A percentile compares a stretch with the other conserved stretches of the same genome.
Evolutionary conservation across 768 basidiomycete species (phyloP).

Genomic region (Aureoboletus auriporus): DNA sequence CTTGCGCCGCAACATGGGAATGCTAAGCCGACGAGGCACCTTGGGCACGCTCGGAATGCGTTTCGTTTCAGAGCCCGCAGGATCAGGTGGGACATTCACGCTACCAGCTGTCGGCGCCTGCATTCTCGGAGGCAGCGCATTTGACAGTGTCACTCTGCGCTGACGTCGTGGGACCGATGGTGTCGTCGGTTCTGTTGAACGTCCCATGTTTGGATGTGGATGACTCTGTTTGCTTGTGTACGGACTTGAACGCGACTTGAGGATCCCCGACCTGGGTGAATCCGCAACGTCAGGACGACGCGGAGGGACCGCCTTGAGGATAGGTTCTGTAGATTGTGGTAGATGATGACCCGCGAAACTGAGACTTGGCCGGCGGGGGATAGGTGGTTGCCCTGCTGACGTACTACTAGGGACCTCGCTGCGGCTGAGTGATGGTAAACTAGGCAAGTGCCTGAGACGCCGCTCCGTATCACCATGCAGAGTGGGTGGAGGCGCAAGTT

Average conservation of each 20-base stretch:
- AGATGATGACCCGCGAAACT: neutral
- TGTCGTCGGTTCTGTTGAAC: neutral
- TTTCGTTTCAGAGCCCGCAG: slow-evolving; percentile 3
- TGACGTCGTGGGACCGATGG: slow-evolving; percentile 3
- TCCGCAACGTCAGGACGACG: slow-evolving; percentile 5
- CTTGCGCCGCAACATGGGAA: slow-evolving; percentile 27
- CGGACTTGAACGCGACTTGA: slow-evolving; percentile 10
- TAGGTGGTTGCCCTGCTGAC: neutral
- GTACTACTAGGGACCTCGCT: neutral
- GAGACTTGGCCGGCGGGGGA: slow-evolving; percentile 14
- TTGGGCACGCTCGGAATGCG: slow-evolving; percentile 19
- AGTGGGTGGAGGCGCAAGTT: slow-evolving; percentile 17
- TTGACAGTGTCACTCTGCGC: slow-evolving; percentile 21
- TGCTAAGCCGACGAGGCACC: slow-evolving; percentile 26
- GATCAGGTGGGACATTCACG: neutral
- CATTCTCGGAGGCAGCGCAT: slow-evolving; percentile 1
- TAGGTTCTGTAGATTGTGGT: neutral
- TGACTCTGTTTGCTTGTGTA: slow-evolving; percentile 5
- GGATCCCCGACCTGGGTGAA: slow-evolving; percentile 12
- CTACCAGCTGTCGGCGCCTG: neutral
- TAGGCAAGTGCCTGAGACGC: slow-evolving; percentile 23
- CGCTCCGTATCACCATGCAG: slow-evolving; percentile 8
- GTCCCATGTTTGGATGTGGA: neutral
- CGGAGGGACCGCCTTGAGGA: neutral
- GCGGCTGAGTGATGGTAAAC: slow-evolving; percentile 17